These are phyloP conservation scores for Articulospora tetracladia DNA, from an alignment of 495 filamentous ascomycete species.

Conservation along the genomic window DNA sequence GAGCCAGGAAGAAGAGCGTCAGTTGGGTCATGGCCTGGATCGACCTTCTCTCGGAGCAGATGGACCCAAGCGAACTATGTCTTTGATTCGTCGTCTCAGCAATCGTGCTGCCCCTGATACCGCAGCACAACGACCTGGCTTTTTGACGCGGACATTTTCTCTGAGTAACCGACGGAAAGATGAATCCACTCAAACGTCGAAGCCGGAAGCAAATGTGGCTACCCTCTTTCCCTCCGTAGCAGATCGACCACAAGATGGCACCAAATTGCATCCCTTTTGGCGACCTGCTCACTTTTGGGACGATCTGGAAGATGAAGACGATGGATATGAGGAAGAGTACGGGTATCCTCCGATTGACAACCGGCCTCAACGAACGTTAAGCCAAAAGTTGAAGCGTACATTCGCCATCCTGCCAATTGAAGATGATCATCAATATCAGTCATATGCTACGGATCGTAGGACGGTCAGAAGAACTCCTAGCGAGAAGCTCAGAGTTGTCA, in stretches of 20 bases:
- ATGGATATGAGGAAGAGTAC: slow-evolving; percentile 36
- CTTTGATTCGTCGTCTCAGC: slow-evolving; percentile 54
- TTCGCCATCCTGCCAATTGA: slow-evolving; percentile 47
- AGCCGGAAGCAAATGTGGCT: slow-evolving; percentile 16
- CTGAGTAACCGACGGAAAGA: slow-evolving; percentile 19
- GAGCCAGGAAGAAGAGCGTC: slow-evolving; percentile 48
- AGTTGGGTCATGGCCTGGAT: slow-evolving; percentile 35
- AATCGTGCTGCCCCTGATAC: slow-evolving; percentile 56
- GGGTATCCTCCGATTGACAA: slow-evolving; percentile 28
- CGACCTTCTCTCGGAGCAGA: slow-evolving; percentile 23
- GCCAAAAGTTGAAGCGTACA: slow-evolving; percentile 36
- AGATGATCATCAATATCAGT: slow-evolving; percentile 34
- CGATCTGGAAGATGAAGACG: slow-evolving; percentile 47
- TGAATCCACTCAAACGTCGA: slow-evolving; percentile 18
- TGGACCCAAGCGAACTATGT: slow-evolving; percentile 36
- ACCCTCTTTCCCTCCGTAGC: slow-evolving; percentile 35
- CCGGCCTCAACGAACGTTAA: slow-evolving; percentile 48
- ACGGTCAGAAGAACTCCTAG: slow-evolving; percentile 46
- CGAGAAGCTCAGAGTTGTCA: slow-evolving; percentile 46
- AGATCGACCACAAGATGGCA: slow-evolving; percentile 41
- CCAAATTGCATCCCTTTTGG: slow-evolving; percentile 77
- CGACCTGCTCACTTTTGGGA: slow-evolving; percentile 69
- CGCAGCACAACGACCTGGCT: slow-evolving; percentile 34
- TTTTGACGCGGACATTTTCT: slow-evolving; percentile 38
- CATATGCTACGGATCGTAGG: slow-evolving; percentile 39